A percentile compares a stretch with the other conserved stretches of the same genome.
These are phyloP conservation scores for Hura crepitans DNA, from an alignment of 441 rosid species.

Conservation along the genomic window DNA sequence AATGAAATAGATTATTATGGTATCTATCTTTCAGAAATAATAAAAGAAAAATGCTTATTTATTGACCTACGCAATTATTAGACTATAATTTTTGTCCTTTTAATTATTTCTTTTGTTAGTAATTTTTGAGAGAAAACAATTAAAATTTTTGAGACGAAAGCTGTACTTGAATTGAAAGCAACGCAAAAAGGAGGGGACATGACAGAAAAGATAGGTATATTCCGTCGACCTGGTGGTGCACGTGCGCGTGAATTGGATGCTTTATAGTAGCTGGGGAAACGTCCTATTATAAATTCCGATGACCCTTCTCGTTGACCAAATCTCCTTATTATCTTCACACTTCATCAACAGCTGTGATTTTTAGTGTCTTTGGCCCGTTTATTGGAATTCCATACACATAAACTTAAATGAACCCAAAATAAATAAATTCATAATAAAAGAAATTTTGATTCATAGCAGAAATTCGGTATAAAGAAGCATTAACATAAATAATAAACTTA, in stretches of 20 bases:
- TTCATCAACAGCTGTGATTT: not conserved
- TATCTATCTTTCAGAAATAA: not conserved
- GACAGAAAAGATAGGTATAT: constrained; percentile 22
- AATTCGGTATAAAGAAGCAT: too few relatives aligned
- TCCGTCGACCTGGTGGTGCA: constrained; percentile 32
- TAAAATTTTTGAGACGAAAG: not conserved
- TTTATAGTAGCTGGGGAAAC: constrained; percentile 33
- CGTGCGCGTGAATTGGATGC: constrained; percentile 44
- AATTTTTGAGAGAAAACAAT: too few relatives aligned
- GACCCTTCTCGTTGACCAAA: not conserved
- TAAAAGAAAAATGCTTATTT: too few relatives aligned
- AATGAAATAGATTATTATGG: not conserved
- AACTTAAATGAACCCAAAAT: too few relatives aligned
- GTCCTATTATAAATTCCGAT: constrained; percentile 31
- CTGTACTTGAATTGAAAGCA: constrained; percentile 16
- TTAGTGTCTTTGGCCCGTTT: not conserved
- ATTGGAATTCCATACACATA: constrained; percentile 9
- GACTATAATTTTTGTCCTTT: not conserved
- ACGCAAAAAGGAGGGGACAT: constrained; percentile 7
- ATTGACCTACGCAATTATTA: not conserved
- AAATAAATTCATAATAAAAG: too few relatives aligned
- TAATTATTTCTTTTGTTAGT: too few relatives aligned
- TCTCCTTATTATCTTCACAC: not conserved
- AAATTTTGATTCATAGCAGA: too few relatives aligned
- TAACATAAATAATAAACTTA: too few relatives aligned